phyloP scores from a whole-genome alignment of 805 yeast species.

The Teunomyces tritomae region DNA sequence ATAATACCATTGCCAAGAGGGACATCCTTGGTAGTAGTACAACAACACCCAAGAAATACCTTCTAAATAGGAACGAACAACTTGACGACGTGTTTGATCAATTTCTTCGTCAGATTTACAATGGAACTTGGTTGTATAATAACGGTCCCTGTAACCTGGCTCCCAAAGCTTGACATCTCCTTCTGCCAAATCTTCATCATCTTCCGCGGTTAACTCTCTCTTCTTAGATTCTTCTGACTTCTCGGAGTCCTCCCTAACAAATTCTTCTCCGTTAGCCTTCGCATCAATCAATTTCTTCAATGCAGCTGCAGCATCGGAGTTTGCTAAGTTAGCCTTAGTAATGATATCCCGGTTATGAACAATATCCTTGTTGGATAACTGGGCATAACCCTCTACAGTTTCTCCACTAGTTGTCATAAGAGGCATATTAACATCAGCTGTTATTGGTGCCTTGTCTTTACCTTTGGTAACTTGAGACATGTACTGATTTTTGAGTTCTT shows the following conservation, averaged over 20 bases:
- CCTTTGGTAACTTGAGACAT: conserved; percentile 62
- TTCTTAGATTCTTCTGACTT: conserved; percentile 8
- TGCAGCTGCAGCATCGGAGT: conserved; percentile 64
- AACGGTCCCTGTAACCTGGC: conserved; percentile 81
- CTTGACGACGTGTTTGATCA: conserved; percentile 49
- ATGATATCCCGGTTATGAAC: conserved; percentile 61
- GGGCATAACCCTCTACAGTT: conserved; percentile 60
- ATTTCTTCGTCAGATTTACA: conserved; percentile 54
- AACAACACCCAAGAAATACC: conserved; percentile 96
- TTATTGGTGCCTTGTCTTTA: conserved; percentile 70
- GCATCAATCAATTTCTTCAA: conserved; percentile 40
- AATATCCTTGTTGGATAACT: conserved; percentile 67
- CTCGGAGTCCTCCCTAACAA: conserved; percentile 7
- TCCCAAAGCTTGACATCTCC: conserved; percentile 67
- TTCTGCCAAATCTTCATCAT: conserved; percentile 42
- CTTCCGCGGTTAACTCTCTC: conserved; percentile 5
- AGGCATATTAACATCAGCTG: conserved; percentile 70
- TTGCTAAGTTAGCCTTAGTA: conserved; percentile 69
- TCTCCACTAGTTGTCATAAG: conserved; percentile 75
- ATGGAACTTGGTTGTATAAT: conserved; percentile 74
- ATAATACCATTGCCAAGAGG: conserved; percentile 97
- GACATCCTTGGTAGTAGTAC: conserved; percentile 96
- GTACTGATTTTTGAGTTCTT: conserved; percentile 41
- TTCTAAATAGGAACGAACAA: conserved; percentile 76
- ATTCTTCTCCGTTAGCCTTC: conserved; percentile 13